Conservation (phyloP, 805 yeast species). For the Maudiozyma turicensis region DNA sequence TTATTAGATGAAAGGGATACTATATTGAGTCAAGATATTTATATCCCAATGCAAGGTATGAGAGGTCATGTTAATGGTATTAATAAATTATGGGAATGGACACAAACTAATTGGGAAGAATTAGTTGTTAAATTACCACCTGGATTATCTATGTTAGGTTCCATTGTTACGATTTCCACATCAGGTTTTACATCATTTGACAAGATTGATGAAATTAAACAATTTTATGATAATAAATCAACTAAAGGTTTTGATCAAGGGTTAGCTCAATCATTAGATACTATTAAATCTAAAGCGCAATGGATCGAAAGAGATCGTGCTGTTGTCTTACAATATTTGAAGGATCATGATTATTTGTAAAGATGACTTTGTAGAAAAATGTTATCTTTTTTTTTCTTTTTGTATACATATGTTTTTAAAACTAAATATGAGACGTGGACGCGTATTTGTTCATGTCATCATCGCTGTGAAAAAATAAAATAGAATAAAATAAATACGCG, state of each 20-base stretch:
- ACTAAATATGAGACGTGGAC: no score
- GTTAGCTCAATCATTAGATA: constrained; percentile 56
- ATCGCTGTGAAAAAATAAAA: neutral
- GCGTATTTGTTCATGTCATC: no score
- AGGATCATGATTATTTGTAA: constrained; percentile 11
- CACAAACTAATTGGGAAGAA: constrained; percentile 61
- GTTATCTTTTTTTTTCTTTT: neutral
- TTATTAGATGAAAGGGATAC: constrained; percentile 44
- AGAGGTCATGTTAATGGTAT: constrained; percentile 55
- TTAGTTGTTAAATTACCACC: constrained; percentile 66
- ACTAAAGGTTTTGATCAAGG: constrained; percentile 58
- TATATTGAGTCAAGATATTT: constrained; percentile 61
- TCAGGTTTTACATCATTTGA: constrained; percentile 50
- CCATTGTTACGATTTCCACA: constrained; percentile 55
- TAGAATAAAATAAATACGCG: neutral
- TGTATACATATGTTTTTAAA: no score
- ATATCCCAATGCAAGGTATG: constrained; percentile 69
- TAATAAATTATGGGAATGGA: constrained; percentile 65
- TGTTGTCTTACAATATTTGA: constrained; percentile 41
- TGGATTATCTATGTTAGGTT: constrained; percentile 67
- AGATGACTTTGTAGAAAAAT: neutral
- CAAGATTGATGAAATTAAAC: constrained; percentile 41
- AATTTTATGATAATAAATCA: constrained; percentile 43
- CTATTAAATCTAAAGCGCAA: constrained; percentile 43
- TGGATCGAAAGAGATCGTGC: constrained; percentile 52